Conservation (phyloP, 2,329 filamentous ascomycete genomes). For the Cercospora brassicicola region DNA sequence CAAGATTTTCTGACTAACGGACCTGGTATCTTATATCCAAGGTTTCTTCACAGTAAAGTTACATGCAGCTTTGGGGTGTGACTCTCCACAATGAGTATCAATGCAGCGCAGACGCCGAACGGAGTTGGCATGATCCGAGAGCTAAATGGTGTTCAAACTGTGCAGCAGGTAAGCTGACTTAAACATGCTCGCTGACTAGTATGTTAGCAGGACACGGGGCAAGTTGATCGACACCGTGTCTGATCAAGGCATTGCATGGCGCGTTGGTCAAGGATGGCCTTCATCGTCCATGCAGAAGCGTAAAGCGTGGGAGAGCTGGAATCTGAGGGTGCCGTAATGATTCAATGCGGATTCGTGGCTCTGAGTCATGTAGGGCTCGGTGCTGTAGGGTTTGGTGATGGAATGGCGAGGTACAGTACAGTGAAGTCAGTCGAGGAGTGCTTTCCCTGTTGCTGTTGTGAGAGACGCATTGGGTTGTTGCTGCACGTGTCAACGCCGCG, state of each 20-base stretch:
- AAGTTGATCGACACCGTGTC: neutral
- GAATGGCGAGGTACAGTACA: neutral
- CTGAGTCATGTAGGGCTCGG: neutral
- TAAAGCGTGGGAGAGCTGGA: too few relatives aligned
- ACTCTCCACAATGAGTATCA: too few relatives aligned
- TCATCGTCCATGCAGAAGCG: neutral
- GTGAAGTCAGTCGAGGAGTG: neutral
- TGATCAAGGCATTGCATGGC: neutral
- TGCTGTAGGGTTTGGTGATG: neutral
- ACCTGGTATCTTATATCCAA: neutral
- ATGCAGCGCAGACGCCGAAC: too few relatives aligned
- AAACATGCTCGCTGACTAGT: neutral
- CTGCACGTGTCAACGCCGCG: conserved; percentile 2
- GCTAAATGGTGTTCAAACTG: neutral
- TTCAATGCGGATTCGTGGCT: too few relatives aligned
- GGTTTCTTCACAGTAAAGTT: neutral
- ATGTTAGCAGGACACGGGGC: too few relatives aligned
- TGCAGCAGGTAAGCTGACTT: neutral
- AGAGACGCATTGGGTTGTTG: neutral
- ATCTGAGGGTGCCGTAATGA: too few relatives aligned
- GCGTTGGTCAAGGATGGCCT: neutral
- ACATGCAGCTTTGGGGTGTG: neutral
- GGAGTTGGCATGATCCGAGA: neutral
- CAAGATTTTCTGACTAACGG: neutral
- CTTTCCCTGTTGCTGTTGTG: neutral